Conservation (phyloP, 2,329 filamentous ascomycete genomes). For the Microcera coccophila region DNA sequence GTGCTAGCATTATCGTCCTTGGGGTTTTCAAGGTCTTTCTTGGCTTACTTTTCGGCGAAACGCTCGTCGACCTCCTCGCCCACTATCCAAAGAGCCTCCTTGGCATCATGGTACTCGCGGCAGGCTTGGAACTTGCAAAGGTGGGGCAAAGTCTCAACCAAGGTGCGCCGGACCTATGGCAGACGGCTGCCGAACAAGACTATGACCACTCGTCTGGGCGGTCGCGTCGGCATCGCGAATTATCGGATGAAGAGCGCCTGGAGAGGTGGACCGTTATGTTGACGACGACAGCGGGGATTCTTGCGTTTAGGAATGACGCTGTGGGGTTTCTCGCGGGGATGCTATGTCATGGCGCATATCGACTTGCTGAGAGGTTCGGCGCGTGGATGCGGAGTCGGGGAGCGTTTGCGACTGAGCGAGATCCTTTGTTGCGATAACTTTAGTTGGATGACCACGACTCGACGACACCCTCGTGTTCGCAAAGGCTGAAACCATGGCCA, state of each 20-base stretch:
- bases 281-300: constrained; percentile 73
- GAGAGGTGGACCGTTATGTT: constrained; percentile 88
- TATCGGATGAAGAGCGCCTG: constrained; percentile 64
- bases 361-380: constrained; percentile 41
- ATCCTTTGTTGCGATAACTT: constrained; percentile 28
- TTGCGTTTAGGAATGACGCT: constrained; percentile 87
- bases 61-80: constrained; percentile 65
- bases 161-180: constrained; percentile 59
- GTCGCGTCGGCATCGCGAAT: constrained; percentile 44
- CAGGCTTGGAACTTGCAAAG: constrained; percentile 80
- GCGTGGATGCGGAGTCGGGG: constrained; percentile 32
- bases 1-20: constrained; percentile 75
- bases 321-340: constrained; percentile 82
- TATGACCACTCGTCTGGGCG: constrained; percentile 26
- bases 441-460: background rate
- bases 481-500: too few species aligned
- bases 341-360: constrained; percentile 70
- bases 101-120: constrained; percentile 84
- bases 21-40: constrained; percentile 71
- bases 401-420: constrained; percentile 26
- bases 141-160: constrained; percentile 81
- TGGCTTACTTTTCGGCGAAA: constrained; percentile 70
- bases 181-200: constrained; percentile 40
- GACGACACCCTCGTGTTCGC: too few species aligned
- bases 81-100: constrained; percentile 73